phyloP scores from a whole-genome alignment of 495 filamentous ascomycete species.

The Hyaloscypha bicolor region DNA sequence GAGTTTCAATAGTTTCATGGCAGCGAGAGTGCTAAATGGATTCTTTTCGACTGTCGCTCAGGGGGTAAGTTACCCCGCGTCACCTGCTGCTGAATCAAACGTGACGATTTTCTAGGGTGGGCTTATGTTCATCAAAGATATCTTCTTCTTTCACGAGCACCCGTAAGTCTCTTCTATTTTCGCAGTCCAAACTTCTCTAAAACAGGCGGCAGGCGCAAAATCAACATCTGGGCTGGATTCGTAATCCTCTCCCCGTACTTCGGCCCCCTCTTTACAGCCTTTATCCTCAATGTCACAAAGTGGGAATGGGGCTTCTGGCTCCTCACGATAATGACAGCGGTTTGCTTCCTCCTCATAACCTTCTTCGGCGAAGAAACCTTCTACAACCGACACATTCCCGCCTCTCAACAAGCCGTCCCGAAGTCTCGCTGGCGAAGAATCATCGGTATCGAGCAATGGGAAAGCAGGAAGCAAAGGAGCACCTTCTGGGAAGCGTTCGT shows the following conservation, averaged over 20 bases:
- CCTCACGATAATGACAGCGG: constrained; percentile 50
- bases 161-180: constrained; percentile 29
- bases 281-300: constrained; percentile 46
- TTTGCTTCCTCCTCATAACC: constrained; percentile 50
- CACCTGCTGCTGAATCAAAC: constrained; percentile 23
- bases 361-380: constrained; percentile 62
- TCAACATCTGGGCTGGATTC: constrained; percentile 60
- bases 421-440: constrained; percentile 24
- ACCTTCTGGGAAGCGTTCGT: constrained; percentile 24
- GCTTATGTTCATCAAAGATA: constrained; percentile 65
- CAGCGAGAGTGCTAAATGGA: constrained; percentile 62
- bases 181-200: neutral
- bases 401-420: constrained; percentile 36
- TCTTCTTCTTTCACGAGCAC: constrained; percentile 68
- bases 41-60: constrained; percentile 62
- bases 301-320: constrained; percentile 54
- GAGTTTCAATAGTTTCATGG: constrained; percentile 57
- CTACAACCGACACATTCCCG: constrained; percentile 55
- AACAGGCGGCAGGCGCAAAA: constrained; percentile 44
- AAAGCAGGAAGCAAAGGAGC: constrained; percentile 15
- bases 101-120: constrained; percentile 42
- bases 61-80: constrained; percentile 15
- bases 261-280: constrained; percentile 60
- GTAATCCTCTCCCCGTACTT: constrained; percentile 61
- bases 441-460: constrained; percentile 30